A percentile compares a stretch with the other conserved stretches of the same genome.
Conservation (phyloP, 179 eudicot species). For the Patellifolia procumbens region DNA sequence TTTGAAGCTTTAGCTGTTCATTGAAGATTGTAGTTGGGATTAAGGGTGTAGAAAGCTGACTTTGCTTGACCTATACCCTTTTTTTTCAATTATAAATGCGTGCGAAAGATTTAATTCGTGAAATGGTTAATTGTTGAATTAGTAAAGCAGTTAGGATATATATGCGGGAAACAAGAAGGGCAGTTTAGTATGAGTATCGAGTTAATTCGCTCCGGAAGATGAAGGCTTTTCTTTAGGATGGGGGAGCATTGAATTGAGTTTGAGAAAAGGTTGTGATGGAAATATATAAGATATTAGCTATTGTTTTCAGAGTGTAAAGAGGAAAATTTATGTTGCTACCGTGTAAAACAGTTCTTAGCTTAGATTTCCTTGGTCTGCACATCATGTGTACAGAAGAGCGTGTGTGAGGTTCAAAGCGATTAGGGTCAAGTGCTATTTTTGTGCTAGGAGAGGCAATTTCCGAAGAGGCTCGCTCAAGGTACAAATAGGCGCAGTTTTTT, state of each 20-base stretch:
- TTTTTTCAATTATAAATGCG: background rate
- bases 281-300: background rate
- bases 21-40: background rate
- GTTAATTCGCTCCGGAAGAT: background rate
- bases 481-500: too few relatives aligned
- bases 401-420: too few relatives aligned
- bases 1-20: background rate
- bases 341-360: background rate
- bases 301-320: too few relatives aligned
- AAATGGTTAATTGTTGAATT: too few relatives aligned
- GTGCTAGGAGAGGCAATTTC: too few relatives aligned
- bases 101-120: too few relatives aligned
- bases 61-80: background rate
- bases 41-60: background rate
- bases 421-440: too few relatives aligned
- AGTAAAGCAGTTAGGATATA: too few relatives aligned
- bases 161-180: background rate
- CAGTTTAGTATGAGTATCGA: background rate
- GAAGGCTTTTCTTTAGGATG: background rate
- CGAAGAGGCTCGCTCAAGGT: too few relatives aligned
- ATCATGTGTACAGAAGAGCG: too few relatives aligned
- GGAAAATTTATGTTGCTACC: background rate
- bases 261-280: background rate
- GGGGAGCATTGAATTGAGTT: background rate
- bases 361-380: background rate